Conservation (phyloP, 805 yeast genomes). For the Spathaspora sp. region DNA sequence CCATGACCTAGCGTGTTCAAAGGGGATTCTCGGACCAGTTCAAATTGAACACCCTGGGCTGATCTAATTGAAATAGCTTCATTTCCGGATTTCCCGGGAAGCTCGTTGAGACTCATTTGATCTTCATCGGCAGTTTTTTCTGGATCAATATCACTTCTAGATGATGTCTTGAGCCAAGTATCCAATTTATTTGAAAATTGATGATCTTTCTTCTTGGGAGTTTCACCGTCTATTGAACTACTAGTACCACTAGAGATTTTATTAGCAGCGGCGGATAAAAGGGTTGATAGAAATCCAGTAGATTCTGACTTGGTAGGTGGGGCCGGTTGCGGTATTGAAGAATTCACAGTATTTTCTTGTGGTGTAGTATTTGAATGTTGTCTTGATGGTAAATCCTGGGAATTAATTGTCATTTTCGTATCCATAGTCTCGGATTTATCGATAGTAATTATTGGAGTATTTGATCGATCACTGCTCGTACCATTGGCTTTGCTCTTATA, state of each 20-base stretch:
- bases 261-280: conserved; percentile 39
- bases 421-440: neutral
- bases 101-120: neutral
- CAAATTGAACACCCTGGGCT: conserved; percentile 38
- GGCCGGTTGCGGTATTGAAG: neutral
- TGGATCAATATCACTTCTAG: conserved; percentile 9
- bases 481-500: neutral
- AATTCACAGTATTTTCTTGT: neutral
- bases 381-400: neutral
- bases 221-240: neutral
- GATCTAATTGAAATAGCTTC: conserved; percentile 3
- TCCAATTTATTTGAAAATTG: conserved; percentile 23
- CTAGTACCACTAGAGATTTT: conserved; percentile 6
- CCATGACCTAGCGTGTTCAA: conserved; percentile 50
- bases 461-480: neutral
- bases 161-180: conserved; percentile 17
- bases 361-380: neutral
- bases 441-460: neutral
- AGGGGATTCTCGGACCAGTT: conserved; percentile 44
- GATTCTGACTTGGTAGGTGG: conserved; percentile 7
- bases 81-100: neutral
- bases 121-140: neutral
- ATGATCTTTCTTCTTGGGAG: conserved; percentile 10
- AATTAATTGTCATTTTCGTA: neutral
- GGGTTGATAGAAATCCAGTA: conserved; percentile 39